phyloP scores from a whole-genome alignment of 2,329 filamentous ascomycete genomes.

The Macroventuria anomochaeta region DNA sequence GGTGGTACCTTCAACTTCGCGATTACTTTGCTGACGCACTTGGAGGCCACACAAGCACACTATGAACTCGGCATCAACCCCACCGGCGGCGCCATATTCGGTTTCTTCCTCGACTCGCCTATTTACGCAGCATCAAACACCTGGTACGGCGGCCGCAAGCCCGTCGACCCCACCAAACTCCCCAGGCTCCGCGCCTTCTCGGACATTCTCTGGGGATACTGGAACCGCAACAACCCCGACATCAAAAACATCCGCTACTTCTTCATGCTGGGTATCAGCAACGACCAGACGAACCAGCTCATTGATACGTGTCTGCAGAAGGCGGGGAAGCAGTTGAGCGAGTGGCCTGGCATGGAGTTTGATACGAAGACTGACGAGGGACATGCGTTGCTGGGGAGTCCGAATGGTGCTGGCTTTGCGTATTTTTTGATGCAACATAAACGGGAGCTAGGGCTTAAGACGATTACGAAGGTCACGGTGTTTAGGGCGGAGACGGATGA shows the following conservation, averaged over 20 bases:
- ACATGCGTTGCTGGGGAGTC: constrained; percentile 25
- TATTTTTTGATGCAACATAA: constrained; percentile 34
- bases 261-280: constrained; percentile 27
- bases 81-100: constrained; percentile 20
- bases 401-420: constrained; percentile 29
- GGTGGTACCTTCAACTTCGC: too few relatives aligned
- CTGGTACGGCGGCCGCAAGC: constrained; percentile 13
- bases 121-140: constrained; percentile 9
- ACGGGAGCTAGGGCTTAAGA: constrained; percentile 25
- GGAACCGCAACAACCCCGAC: constrained; percentile 18
- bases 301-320: constrained; percentile 23
- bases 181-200: constrained; percentile 22
- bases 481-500: constrained; percentile 21
- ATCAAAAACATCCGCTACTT: constrained; percentile 26
- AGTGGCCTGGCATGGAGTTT: constrained; percentile 30
- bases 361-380: constrained; percentile 20
- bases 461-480: constrained; percentile 21
- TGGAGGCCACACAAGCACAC: constrained; percentile 26
- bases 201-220: constrained; percentile 33
- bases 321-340: not conserved
- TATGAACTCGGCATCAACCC: constrained; percentile 25
- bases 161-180: constrained; percentile 10
- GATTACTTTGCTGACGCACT: too few relatives aligned
- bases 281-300: constrained; percentile 24
- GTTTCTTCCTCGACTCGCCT: constrained; percentile 22